Percentiles rank a stretch among this genome's conserved stretches.
Conservation (phyloP, 129 eudicot genomes). For the Logfia minima region DNA sequence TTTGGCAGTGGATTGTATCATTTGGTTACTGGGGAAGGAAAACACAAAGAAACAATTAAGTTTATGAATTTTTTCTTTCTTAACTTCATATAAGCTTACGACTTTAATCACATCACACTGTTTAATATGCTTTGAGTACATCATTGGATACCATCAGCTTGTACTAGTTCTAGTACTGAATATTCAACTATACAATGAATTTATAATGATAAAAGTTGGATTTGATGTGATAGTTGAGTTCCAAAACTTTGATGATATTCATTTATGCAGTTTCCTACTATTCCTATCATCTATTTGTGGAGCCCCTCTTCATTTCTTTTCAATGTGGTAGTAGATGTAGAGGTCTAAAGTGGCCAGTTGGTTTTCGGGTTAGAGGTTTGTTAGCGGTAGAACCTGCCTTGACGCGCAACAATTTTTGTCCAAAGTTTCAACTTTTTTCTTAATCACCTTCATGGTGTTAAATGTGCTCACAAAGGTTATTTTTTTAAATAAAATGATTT, state of each 20-base stretch:
- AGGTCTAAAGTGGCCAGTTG: neutral
- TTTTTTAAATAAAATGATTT: too few species aligned
- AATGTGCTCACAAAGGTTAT: too few species aligned
- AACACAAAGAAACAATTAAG: slow-evolving; percentile 70
- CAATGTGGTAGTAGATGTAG: neutral
- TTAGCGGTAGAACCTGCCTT: too few species aligned
- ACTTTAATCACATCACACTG: neutral
- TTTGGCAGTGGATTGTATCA: slow-evolving; percentile 63
- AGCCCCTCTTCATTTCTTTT: neutral
- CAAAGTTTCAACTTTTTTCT: too few species aligned
- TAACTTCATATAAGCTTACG: neutral
- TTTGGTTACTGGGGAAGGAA: slow-evolving; percentile 70
- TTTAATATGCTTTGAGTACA: neutral
- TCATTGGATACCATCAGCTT: slow-evolving; percentile 6
- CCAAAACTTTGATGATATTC: neutral
- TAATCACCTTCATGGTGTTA: too few species aligned
- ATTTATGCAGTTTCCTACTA: neutral
- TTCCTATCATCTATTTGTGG: neutral
- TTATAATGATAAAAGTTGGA: neutral
- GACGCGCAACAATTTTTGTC: too few species aligned
- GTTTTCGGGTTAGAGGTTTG: neutral
- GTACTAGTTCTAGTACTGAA: neutral
- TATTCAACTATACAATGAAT: neutral
- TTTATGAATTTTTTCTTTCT: neutral
- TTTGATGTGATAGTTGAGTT: neutral